Conservation (phyloP, 2,329 filamentous ascomycete genomes). For the Penicillium verrucosum region DNA sequence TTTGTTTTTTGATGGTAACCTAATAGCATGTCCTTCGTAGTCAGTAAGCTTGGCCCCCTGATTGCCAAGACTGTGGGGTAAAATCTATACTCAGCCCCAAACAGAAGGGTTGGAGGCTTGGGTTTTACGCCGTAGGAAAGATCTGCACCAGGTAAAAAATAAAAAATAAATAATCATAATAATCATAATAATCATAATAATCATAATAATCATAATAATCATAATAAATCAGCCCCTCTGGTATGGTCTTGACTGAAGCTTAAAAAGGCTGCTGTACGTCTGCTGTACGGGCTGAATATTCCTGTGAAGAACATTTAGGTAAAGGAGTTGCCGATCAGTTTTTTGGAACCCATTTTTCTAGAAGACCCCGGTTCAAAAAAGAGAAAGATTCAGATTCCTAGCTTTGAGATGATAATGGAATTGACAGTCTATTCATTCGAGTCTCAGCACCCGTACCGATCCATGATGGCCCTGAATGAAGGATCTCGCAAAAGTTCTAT, state of each 20-base stretch:
- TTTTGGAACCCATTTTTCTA: too few relatives aligned
- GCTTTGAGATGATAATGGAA: too few relatives aligned
- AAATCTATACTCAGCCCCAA: not conserved
- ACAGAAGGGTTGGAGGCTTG: not conserved
- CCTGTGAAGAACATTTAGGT: too few relatives aligned
- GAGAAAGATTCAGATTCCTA: too few relatives aligned
- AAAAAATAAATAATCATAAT: not conserved
- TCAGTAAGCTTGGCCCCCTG: not conserved
- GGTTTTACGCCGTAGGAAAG: not conserved
- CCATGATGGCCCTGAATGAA: constrained; percentile 30
- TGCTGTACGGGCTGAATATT: too few relatives aligned
- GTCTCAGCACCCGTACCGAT: constrained; percentile 26
- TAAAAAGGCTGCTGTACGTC: not conserved
- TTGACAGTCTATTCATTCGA: not conserved
- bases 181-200: too few relatives aligned
- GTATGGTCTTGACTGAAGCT: not conserved
- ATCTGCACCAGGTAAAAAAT: not conserved
- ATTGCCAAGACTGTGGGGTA: not conserved
- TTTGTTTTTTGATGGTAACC: not conserved
- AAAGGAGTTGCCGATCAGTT: too few relatives aligned
- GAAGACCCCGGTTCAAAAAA: too few relatives aligned
- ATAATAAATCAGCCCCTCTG: not conserved
- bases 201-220: not conserved
- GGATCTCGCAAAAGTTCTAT: constrained; percentile 27
- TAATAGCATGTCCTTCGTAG: not conserved